Evolutionary conservation across 305 asterid genomes (phyloP).

Genomic region (Fraxinus dipetala): DNA sequence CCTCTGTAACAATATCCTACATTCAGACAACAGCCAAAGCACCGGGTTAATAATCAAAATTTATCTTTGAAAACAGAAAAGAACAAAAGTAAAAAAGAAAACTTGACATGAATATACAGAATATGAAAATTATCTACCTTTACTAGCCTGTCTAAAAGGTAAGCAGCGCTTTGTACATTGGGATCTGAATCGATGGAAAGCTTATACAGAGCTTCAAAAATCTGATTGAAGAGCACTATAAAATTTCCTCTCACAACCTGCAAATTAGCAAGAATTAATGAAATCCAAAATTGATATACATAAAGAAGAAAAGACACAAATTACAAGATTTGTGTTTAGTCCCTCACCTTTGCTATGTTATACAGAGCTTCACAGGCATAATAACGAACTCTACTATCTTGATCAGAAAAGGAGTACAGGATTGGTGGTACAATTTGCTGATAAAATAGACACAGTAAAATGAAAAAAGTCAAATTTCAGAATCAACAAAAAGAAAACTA

Average conservation of each 20-base stretch:
- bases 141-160: slow-evolving; percentile 94
- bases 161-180: slow-evolving; percentile 99
- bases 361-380: slow-evolving; percentile 98
- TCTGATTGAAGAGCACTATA: slow-evolving; percentile 89
- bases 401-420: slow-evolving; percentile 78
- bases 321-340: slow-evolving; percentile 1
- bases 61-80: neutral
- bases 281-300: slow-evolving; percentile 20
- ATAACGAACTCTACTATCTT: slow-evolving; percentile 96
- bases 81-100: neutral
- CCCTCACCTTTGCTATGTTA: slow-evolving; percentile 91
- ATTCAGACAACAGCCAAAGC: slow-evolving; percentile 20
- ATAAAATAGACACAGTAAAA: slow-evolving; percentile 24
- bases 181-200: slow-evolving; percentile 96
- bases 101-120: neutral
- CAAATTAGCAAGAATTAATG: slow-evolving; percentile 26
- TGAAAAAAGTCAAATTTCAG: slow-evolving; percentile 7
- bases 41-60: slow-evolving; percentile 18
- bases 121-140: slow-evolving; percentile 47
- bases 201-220: slow-evolving; percentile 90
- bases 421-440: slow-evolving; percentile 99
- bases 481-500: slow-evolving; percentile 19
- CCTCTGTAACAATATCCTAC: slow-evolving; percentile 98
- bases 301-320: neutral
- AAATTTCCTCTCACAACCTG: slow-evolving; percentile 99